phyloP scores from a whole-genome alignment of 2,329 filamentous ascomycete species.

The Amylocarpus encephaloides region DNA sequence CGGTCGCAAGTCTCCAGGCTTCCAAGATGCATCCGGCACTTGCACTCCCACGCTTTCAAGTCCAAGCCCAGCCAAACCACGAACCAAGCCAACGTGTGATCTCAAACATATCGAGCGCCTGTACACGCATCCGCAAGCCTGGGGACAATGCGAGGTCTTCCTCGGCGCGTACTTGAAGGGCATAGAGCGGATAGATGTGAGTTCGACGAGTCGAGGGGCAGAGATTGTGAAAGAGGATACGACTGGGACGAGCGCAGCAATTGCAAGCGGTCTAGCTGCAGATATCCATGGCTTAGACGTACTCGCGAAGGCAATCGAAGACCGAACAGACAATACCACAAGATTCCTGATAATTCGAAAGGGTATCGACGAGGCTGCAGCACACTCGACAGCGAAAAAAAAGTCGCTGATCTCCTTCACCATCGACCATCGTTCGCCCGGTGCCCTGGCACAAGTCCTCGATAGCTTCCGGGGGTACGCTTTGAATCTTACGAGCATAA shows the following conservation, averaged over 20 bases:
- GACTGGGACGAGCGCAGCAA: constrained; percentile 62
- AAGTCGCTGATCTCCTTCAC: constrained; percentile 83
- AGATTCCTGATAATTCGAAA: constrained; percentile 62
- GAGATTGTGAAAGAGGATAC: constrained; percentile 61
- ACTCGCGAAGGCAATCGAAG: constrained; percentile 65
- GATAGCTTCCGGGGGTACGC: constrained; percentile 66
- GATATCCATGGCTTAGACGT: constrained; percentile 60
- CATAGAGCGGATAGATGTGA: constrained; percentile 75
- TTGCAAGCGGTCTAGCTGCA: constrained; percentile 71
- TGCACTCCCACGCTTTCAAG: constrained; percentile 44
- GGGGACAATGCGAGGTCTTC: constrained; percentile 81
- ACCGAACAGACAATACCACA: constrained; percentile 69
- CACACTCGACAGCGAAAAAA: constrained; percentile 24
- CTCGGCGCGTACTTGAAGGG: constrained; percentile 62
- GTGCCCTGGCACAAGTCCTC: constrained; percentile 76
- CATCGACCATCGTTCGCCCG: constrained; percentile 68
- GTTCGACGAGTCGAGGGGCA: constrained; percentile 79
- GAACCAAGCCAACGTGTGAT: constrained; percentile 41
- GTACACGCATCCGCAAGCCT: constrained; percentile 93
- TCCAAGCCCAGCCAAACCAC: constrained; percentile 40
- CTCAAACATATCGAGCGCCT: constrained; percentile 64
- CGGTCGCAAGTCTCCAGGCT: constrained; percentile 38
- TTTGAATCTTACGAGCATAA: constrained; percentile 86
- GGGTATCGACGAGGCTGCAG: constrained; percentile 19
- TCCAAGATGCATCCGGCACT: constrained; percentile 37